Evolutionary conservation across 192 early-diverging fungal species (phyloP).

Genomic region (Funneliformis geosporum): DNA sequence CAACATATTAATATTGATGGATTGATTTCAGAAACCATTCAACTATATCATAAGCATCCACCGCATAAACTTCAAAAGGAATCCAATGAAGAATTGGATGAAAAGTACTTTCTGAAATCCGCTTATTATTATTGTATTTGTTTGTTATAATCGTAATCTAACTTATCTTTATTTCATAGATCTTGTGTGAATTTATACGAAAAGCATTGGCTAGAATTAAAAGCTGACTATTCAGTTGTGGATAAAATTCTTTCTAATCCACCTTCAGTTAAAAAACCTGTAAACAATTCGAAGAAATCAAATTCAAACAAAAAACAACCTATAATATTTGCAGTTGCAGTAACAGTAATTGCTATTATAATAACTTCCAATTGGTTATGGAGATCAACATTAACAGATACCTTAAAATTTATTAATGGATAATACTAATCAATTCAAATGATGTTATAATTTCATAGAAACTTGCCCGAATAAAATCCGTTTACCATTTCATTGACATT

Average conservation of each 20-base stretch:
- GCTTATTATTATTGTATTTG: neutral
- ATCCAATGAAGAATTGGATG: conserved; percentile 41
- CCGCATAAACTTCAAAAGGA: conserved; percentile 43
- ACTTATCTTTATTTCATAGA: neutral
- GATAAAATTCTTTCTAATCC: neutral
- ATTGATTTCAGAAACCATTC: conserved; percentile 39
- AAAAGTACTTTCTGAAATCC: conserved; percentile 39
- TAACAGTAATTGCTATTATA: neutral
- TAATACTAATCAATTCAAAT: too few species aligned
- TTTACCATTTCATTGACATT: too few species aligned
- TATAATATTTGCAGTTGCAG: neutral
- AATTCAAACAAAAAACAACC: neutral
- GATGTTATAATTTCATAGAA: too few species aligned
- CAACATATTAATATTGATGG: conserved; percentile 46
- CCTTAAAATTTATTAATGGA: too few species aligned
- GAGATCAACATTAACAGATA: too few species aligned
- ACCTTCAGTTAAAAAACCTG: neutral
- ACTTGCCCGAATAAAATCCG: too few species aligned
- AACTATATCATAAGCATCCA: conserved; percentile 41
- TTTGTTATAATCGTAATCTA: neutral
- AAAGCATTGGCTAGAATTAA: neutral
- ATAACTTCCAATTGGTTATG: neutral
- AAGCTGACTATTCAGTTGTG: neutral
- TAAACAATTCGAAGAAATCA: neutral
- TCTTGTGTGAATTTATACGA: neutral